Conservation (phyloP, 441 rosid genomes). For the Populus tomentosa region DNA sequence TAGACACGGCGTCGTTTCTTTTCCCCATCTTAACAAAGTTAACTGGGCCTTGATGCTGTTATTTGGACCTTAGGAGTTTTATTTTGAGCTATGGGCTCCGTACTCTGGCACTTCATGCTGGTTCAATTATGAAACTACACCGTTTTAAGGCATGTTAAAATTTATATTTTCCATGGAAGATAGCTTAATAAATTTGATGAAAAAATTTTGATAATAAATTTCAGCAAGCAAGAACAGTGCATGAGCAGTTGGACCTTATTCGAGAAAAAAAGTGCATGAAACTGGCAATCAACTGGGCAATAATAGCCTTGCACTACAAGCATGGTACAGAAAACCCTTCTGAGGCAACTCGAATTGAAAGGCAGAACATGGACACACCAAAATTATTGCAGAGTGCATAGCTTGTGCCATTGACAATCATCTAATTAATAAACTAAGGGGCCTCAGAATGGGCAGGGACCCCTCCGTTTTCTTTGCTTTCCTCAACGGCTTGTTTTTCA, state of each 20-base stretch:
- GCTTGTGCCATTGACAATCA: neutral
- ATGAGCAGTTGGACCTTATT: no score
- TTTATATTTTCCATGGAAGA: no score
- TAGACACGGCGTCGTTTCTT: neutral
- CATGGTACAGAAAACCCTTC: neutral
- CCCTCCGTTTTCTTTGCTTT: neutral
- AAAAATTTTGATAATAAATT: no score
- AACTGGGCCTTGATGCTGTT: neutral
- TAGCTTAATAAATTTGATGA: no score
- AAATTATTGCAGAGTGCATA: neutral
- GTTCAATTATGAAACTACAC: no score
- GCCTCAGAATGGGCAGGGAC: neutral
- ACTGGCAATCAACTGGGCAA: neutral
- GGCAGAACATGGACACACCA: neutral
- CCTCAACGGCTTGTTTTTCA: constrained; percentile 30
- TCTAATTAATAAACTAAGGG: neutral
- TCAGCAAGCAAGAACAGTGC: no score
- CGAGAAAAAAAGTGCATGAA: neutral
- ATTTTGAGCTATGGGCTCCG: neutral
- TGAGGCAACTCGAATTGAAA: no score
- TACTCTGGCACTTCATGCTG: no score
- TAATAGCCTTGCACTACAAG: neutral
- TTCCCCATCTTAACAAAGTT: neutral
- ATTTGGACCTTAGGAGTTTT: neutral
- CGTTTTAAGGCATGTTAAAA: no score